Conservation (phyloP, 371 early-diverging fungal species). For the Actinomortierella ambigua region DNA sequence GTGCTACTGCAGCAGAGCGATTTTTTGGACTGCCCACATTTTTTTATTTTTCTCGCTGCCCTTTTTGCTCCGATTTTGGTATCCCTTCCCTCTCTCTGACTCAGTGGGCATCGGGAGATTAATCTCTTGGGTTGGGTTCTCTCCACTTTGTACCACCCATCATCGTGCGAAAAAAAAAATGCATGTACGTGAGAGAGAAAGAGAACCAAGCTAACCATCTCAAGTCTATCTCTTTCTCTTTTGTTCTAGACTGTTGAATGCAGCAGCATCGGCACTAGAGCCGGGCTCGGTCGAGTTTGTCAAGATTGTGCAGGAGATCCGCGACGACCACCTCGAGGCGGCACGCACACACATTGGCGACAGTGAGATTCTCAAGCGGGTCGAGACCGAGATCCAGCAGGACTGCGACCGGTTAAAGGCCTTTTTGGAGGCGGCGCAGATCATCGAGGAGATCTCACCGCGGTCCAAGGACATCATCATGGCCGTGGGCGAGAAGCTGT, state of each 20-base stretch:
- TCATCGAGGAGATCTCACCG: conserved; percentile 96
- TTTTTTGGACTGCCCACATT: no score
- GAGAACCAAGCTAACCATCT: no score
- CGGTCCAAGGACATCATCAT: conserved; percentile 95
- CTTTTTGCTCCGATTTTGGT: no score
- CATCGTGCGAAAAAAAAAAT: no score
- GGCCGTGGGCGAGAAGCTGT: conserved; percentile 92
- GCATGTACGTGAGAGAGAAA: no score
- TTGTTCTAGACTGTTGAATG: conserved; percentile 26
- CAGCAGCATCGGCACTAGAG: conserved; percentile 30
- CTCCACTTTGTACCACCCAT: no score
- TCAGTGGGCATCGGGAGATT: no score
- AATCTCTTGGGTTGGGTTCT: no score
- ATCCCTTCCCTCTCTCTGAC: no score
- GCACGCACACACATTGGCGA: conserved; percentile 63
- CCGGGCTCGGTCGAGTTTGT: conserved; percentile 46
- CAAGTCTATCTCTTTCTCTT: no score
- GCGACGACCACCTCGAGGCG: conserved; percentile 80
- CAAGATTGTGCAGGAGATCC: conserved; percentile 80
- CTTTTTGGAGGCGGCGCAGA: conserved; percentile 94
- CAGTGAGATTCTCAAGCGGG: conserved; percentile 54
- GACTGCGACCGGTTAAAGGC: conserved; percentile 80
- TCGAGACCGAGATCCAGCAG: conserved; percentile 63
- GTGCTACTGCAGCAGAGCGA: no score
- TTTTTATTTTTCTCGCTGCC: no score